Evolutionary conservation across 108 stramenopile species (phyloP).

Genomic region (Aurantiochytrium sp.): DNA sequence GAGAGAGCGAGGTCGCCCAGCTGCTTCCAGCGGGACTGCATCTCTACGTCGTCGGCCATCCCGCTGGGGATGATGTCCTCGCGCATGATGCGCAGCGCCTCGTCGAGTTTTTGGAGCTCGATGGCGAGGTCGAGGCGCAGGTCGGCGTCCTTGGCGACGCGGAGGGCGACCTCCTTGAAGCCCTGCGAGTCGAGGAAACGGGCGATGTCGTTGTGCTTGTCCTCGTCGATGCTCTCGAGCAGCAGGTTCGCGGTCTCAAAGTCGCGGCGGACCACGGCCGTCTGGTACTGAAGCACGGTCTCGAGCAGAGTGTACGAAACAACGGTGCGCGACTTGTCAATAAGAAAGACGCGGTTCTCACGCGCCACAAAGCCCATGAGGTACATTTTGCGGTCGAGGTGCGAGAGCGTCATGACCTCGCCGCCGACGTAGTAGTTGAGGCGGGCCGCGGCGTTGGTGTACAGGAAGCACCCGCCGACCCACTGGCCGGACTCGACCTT

Average conservation of each 20-base stretch:
- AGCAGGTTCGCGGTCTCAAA: slow-evolving; percentile 94
- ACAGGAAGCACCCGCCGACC: slow-evolving; percentile 99
- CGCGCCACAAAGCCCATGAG: slow-evolving; percentile 94
- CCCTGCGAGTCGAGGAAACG: slow-evolving; percentile 97
- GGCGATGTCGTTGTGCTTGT: slow-evolving; percentile 86
- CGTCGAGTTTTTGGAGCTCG: slow-evolving; percentile 84
- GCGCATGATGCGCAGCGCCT: slow-evolving; percentile 72
- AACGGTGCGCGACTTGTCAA: slow-evolving; percentile 86
- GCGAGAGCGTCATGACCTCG: slow-evolving; percentile 90
- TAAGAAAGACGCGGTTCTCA: slow-evolving; percentile 92
- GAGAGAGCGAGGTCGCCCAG: slow-evolving; percentile 92
- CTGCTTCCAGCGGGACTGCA: slow-evolving; percentile 92
- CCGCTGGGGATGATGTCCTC: slow-evolving; percentile 40
- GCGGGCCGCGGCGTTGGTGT: slow-evolving; percentile 77
- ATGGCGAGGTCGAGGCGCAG: slow-evolving; percentile 94
- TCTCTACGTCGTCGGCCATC: slow-evolving; percentile 77
- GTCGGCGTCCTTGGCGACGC: slow-evolving; percentile 85
- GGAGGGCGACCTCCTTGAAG: slow-evolving; percentile 96
- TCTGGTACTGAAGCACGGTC: slow-evolving; percentile 93
- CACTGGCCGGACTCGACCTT: slow-evolving; percentile 88
- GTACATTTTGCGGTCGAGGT: slow-evolving; percentile 73
- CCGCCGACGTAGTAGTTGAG: slow-evolving; percentile 98
- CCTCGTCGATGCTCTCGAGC: slow-evolving; percentile 78
- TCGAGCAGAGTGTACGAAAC: slow-evolving; percentile 83
- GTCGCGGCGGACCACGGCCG: slow-evolving; percentile 96